These are phyloP conservation scores for Uromyces viciae-fabae DNA, from an alignment of 1,284 basidiomycete species.

Conservation along the genomic window DNA sequence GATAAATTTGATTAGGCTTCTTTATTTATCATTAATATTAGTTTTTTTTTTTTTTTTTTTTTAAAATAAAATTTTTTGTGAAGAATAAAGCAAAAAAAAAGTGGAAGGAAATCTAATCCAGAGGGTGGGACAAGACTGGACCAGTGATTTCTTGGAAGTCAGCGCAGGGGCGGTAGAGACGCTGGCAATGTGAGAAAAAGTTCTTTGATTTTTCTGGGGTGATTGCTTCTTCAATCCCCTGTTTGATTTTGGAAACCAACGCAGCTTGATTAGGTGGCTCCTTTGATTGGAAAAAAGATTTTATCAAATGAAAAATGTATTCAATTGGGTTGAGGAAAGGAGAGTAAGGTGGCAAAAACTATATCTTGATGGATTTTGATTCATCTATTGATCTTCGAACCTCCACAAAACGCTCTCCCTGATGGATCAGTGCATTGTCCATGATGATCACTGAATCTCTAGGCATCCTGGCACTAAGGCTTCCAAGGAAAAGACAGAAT, in stretches of 20 bases:
- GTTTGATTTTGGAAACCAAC: background rate
- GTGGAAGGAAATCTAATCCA: background rate
- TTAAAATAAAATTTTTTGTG: background rate
- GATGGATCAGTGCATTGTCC: slow-evolving; percentile 9
- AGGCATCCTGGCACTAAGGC: background rate
- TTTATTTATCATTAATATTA: background rate
- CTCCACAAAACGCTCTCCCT: background rate
- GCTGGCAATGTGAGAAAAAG: slow-evolving; percentile 14
- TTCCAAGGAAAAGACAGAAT: background rate
- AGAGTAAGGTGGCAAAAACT: slow-evolving; percentile 6
- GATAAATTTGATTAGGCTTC: background rate
- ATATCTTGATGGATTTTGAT: background rate
- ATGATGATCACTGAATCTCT: background rate
- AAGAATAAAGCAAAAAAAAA: background rate
- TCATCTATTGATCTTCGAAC: background rate
- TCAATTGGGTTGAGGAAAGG: slow-evolving; percentile 7
- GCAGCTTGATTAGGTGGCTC: background rate
- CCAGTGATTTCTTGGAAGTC: background rate
- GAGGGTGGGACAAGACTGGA: background rate
- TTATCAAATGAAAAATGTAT: slow-evolving; percentile 2
- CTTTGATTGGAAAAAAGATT: background rate
- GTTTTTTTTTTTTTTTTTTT: background rate
- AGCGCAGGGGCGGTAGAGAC: background rate
- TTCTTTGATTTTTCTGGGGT: background rate
- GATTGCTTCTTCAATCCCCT: background rate